phyloP scores from a whole-genome alignment of 73 alveolate species.

The Blepharisma japonicum region DNA sequence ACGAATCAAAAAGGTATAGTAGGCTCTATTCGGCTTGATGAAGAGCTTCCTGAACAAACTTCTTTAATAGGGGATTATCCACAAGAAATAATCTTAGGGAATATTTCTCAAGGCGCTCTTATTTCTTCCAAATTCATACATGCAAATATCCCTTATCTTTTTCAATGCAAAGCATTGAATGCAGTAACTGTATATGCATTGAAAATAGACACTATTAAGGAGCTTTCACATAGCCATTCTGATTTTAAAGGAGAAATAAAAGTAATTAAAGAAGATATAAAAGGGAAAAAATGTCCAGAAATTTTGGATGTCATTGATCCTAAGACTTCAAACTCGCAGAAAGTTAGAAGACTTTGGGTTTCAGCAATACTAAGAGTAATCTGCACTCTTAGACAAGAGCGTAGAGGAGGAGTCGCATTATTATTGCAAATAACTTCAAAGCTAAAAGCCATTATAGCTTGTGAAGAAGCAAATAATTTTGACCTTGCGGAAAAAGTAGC shows the following conservation, averaged over 20 bases:
- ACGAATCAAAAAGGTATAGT: background rate
- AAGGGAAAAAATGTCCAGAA: background rate
- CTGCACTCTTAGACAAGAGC: background rate
- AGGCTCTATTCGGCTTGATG: background rate
- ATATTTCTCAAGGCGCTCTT: constrained; percentile 1
- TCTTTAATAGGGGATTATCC: constrained; percentile 1
- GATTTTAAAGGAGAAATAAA: background rate
- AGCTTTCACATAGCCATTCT: background rate
- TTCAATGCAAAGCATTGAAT: constrained; percentile 15
- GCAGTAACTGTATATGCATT: background rate
- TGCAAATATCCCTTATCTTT: too few relatives aligned
- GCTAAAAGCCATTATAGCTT: constrained; percentile 11
- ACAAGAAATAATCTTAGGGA: background rate
- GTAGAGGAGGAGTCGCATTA: background rate
- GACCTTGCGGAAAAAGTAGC: constrained; percentile 20
- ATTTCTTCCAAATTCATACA: background rate
- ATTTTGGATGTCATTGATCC: background rate
- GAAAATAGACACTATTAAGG: background rate
- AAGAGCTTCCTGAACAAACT: background rate
- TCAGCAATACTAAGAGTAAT: constrained; percentile 9
- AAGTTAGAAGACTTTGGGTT: background rate
- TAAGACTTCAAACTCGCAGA: background rate
- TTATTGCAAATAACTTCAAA: background rate
- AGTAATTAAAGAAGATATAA: background rate
- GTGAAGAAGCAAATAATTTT: background rate